Evolutionary conservation across 1,139 yeast species (phyloP), one percentile per base, ranked within the genome.

Genomic region (Trichomonascaceae sp.): DNA sequence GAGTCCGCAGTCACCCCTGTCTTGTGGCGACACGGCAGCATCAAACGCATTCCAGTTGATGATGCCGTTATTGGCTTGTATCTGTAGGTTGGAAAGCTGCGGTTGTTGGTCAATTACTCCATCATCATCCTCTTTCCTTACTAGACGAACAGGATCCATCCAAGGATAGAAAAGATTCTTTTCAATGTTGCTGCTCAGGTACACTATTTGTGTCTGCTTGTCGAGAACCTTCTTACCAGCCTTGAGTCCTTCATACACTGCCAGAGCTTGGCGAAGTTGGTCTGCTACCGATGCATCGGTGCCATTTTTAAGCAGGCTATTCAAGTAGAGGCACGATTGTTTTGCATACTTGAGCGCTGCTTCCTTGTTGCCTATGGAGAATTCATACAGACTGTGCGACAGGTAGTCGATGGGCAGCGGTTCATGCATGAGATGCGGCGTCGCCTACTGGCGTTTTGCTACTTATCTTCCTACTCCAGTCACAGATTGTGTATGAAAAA

Each of bases 141-240:
- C 13, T 8, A 20, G 9, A 11, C 23, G 23, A 28, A 35, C 28
- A 3, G 46, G 47, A n/a, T 47, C 49, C 15, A 31, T 38, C 56
- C 56, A 52, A 1, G 57, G 57, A 16, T 39, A 43, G 28, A 48
- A 45, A 18, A 36, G 18, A 16, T 30, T 35, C 4, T 30, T 17
- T 6, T 43, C 42, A 3, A 49, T 37, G n/a, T 36, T 37, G 16
- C 52, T 46, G 11, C 51, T 44, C 20, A 50, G 27, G 32, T 48
- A 50, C 5, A 40, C 43, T 16, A 52, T 32, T 25, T 41, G 43
- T 3, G 43, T 43, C 2, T 47, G 35, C 13, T 42, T 28, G 16
- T 35, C 37, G 14, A 40, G 30, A 6, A 31, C 35, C 11, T 27
- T 20, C 30, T 38, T 42, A 2, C 37, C 41, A 3, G 35, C 27